A percentile compares a stretch with the other conserved stretches of the same genome.
Conservation (phyloP, 75 land plant species). For the Pinus albicaulis region DNA sequence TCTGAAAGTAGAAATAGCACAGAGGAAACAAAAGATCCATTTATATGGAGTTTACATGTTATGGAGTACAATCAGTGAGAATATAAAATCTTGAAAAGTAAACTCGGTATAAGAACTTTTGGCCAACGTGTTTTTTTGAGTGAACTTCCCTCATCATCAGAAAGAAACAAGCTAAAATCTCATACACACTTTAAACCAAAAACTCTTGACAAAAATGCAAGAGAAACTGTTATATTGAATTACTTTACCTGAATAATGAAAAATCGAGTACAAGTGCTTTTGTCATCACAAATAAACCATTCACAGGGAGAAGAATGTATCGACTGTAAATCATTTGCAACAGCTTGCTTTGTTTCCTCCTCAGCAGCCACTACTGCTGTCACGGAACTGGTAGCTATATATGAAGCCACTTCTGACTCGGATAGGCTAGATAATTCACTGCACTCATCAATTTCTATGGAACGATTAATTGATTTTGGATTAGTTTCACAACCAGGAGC, state of each 20-base stretch:
- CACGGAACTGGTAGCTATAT: conserved; percentile 44
- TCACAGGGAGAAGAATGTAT: conserved; percentile 72
- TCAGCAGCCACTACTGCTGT: conserved; percentile 77
- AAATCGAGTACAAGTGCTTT: conserved; percentile 46
- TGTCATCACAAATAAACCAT: conserved; percentile 90
- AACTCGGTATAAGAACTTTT: too few species aligned
- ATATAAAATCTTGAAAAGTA: background rate
- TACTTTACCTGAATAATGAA: conserved; percentile 75
- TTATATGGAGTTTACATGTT: background rate
- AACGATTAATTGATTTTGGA: background rate
- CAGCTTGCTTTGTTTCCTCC: conserved; percentile 76
- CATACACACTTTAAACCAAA: too few species aligned
- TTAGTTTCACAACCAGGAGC: background rate
- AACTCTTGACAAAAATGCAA: too few species aligned
- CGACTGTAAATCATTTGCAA: conserved; percentile 64
- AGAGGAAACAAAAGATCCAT: background rate
- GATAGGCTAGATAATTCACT: conserved; percentile 9
- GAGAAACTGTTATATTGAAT: background rate
- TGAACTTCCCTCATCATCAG: too few species aligned
- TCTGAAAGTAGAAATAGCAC: background rate
- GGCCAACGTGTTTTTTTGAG: too few species aligned
- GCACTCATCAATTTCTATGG: background rate
- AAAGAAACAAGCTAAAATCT: too few species aligned
- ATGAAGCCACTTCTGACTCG: conserved; percentile 34
- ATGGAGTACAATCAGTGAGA: background rate